Evolutionary conservation across 2,329 filamentous ascomycete genomes (phyloP).

Genomic region (Bertia moriformis): DNA sequence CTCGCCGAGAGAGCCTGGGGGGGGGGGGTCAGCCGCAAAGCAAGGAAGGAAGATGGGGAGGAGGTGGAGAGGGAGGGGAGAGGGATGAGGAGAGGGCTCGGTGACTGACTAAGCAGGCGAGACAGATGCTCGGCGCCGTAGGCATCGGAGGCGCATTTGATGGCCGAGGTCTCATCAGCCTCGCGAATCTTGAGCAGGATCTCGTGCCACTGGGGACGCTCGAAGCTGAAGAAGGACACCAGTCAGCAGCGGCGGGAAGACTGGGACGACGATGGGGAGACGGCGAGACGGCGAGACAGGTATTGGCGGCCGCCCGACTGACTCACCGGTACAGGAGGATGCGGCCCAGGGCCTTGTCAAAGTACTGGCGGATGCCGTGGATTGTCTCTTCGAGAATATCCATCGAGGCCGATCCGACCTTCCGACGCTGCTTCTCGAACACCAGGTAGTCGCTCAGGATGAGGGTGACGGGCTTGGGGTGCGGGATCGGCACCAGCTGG

Average conservation of each 20-base stretch:
- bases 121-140: conserved; percentile 89
- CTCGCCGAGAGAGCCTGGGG: conserved; percentile 78
- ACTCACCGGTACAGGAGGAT: conserved; percentile 80
- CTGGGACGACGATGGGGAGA: conserved; percentile 8
- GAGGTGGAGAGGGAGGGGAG: conserved; percentile 1
- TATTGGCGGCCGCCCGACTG: conserved; percentile 21
- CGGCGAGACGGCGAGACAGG: background rate
- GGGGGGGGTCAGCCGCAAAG: conserved; percentile 26
- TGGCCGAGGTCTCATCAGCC: conserved; percentile 45
- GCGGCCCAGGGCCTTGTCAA: conserved; percentile 76
- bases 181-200: conserved; percentile 57
- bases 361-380: conserved; percentile 78
- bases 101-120: conserved; percentile 47
- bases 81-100: conserved; percentile 4
- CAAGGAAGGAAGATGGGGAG: conserved; percentile 1
- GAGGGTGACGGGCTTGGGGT: conserved; percentile 56
- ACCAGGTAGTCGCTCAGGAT: conserved; percentile 72
- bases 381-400: conserved; percentile 86
- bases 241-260: conserved; percentile 24
- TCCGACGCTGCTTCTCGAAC: conserved; percentile 53
- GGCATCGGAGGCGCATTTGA: conserved; percentile 62
- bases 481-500: conserved; percentile 74
- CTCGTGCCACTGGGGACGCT: conserved; percentile 57
- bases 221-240: too few species aligned
- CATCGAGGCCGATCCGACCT: conserved; percentile 52